Base-by-base conservation (phyloP, 371 early-diverging fungal genomes). In the Mortierella sp. region DNA sequence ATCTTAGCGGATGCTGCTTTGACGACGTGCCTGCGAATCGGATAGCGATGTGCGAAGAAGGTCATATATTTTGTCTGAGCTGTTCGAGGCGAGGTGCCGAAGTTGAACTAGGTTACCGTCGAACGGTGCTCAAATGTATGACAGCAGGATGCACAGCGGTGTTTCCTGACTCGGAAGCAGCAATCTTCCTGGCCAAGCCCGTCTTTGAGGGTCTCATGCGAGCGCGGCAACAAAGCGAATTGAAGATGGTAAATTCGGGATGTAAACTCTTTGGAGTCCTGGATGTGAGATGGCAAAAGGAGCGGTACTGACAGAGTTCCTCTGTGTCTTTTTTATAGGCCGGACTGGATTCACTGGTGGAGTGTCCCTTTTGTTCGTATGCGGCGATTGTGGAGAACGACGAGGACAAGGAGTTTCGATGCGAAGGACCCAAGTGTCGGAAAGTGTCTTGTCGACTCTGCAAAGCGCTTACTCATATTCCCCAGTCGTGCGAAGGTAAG, bases 361-460 rank as follows among this genome's bases (percentile, higher is more conserved):
- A 79, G 38, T 92, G 92, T 60, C 92, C 92, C 1, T 91, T 91
- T 63, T 92, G 92, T 48, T 77, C 84, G 8, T 92, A 89, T 65
- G 91, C 83, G 2, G 90, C 89, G 14, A 82, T 90, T 24, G 72
- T 92, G 34, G 87, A 78, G 55, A 82, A 81, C 31, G 89, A 82
- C 13, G 80, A 73, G 24, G 91, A 90, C 50, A 89, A 78, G 50
- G 86, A 90, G 44, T 92, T 92, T 77, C 81, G 82, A 16, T 92
- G 92, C 68, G 72, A 81, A 71, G 84, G 88, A 31, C 82, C 72
- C 8, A 79, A 73, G 24, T 92, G 92, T 73, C 65, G 72, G 14
- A 80, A 75, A 21, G 88, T 90, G 45, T 87, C 89, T 3, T 92
- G 92, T 60, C 83, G 91, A 9, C 63, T 80, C 13, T 92, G 92